phyloP scores from a whole-genome alignment of 83 land plant species.

The Diphasiastrum complanatum region DNA sequence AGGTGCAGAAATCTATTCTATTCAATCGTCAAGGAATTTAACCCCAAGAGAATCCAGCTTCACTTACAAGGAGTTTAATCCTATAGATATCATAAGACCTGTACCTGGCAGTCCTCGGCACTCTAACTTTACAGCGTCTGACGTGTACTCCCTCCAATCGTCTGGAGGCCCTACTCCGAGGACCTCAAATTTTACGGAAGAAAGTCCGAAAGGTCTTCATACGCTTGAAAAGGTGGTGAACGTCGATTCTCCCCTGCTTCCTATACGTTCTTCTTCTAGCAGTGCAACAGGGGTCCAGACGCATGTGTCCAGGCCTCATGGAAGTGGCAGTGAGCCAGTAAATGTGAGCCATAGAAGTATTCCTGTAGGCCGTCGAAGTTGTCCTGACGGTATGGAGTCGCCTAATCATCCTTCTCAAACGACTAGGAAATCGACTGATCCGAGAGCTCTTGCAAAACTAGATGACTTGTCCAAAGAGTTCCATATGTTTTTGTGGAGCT shows the following conservation, averaged over 20 bases:
- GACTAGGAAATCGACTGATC: slow-evolving; percentile 16
- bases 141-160: slow-evolving; percentile 40
- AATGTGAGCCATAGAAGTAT: slow-evolving; percentile 4
- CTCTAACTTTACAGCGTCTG: slow-evolving; percentile 19
- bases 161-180: slow-evolving; percentile 60
- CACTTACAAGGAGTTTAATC: slow-evolving; percentile 41
- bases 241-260: too few relatives aligned
- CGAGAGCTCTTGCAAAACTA: neutral
- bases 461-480: slow-evolving; percentile 47
- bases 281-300: too few relatives aligned
- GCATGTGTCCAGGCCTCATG: too few relatives aligned
- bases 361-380: neutral
- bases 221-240: neutral
- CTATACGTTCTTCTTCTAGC: too few relatives aligned
- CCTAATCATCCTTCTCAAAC: slow-evolving; percentile 12
- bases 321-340: slow-evolving; percentile 1
- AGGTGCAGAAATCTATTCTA: slow-evolving; percentile 50
- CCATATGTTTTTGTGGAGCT: slow-evolving; percentile 75
- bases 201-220: slow-evolving; percentile 19
- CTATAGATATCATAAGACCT: slow-evolving; percentile 24
- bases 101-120: slow-evolving; percentile 17
- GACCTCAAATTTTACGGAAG: slow-evolving; percentile 55
- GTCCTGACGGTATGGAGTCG: slow-evolving; percentile 9
- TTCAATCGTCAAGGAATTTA: slow-evolving; percentile 45
- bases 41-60: slow-evolving; percentile 53